Percentiles rank a stretch among this genome's conserved stretches.
These are phyloP conservation scores for Phyllosticta citrichinensis DNA, from an alignment of 2,329 filamentous ascomycete genomes.

Conservation along the genomic window DNA sequence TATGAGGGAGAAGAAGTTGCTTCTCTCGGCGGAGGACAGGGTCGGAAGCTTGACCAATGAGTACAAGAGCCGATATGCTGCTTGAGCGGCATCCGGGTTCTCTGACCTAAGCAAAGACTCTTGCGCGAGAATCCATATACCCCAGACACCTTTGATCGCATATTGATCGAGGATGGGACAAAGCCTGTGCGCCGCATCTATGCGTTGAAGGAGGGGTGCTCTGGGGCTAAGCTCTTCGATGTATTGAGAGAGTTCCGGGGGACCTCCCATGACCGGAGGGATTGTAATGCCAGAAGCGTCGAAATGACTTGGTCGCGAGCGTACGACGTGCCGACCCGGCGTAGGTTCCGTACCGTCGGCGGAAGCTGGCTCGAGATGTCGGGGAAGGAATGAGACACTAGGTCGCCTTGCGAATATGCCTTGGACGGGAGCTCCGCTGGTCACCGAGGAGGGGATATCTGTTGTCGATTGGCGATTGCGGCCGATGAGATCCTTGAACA, in stretches of 20 bases:
- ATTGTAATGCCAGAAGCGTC: slow-evolving; percentile 4
- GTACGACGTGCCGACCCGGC: slow-evolving; percentile 3
- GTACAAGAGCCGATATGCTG: slow-evolving; percentile 26
- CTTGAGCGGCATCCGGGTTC: slow-evolving; percentile 22
- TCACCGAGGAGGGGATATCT: slow-evolving; percentile 1
- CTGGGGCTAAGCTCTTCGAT: slow-evolving; percentile 20
- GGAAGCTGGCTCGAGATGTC: slow-evolving; percentile 1
- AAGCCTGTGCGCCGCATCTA: slow-evolving; percentile 23
- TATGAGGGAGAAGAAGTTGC: slow-evolving; percentile 28
- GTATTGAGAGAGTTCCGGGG: slow-evolving; percentile 25
- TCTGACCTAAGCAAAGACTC: slow-evolving; percentile 27
- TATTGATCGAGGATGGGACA: slow-evolving; percentile 25
- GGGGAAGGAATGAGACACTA: slow-evolving; percentile 2
- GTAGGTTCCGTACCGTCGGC: slow-evolving; percentile 1
- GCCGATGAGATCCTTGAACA: slow-evolving; percentile 7
- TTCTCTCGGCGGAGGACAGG: slow-evolving; percentile 26
- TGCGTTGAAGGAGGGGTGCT: slow-evolving; percentile 20
- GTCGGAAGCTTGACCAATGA: slow-evolving; percentile 24
- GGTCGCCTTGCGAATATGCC: slow-evolving; percentile 7
- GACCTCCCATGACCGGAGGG: slow-evolving; percentile 21
- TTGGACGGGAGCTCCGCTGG: slow-evolving; percentile 2
- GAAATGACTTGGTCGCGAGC: not conserved
- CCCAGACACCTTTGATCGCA: slow-evolving; percentile 26
- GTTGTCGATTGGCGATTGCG: not conserved
- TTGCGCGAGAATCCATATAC: slow-evolving; percentile 27